Evolutionary conservation across 2,329 filamentous ascomycete species (phyloP).

Genomic region (Cytospora mali): DNA sequence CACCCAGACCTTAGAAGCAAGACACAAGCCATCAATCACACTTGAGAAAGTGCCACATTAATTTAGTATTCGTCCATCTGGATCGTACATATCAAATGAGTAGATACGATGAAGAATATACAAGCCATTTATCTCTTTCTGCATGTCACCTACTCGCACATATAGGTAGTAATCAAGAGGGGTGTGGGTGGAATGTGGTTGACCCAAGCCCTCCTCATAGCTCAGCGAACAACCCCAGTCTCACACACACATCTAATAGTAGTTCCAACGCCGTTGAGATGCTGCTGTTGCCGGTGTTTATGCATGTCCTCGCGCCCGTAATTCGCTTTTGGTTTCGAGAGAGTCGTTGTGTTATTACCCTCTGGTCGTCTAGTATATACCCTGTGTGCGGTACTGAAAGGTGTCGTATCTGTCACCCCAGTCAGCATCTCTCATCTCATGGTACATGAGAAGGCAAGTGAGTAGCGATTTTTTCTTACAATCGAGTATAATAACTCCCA

Average conservation of each 20-base stretch:
- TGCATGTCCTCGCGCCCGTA: slow-evolving; percentile 8
- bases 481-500: slow-evolving; percentile 83
- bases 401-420: slow-evolving; percentile 67
- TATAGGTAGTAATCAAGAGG: not conserved
- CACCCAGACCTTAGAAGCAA: no score
- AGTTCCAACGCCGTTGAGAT: slow-evolving; percentile 25
- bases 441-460: no score
- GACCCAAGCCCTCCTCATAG: not conserved
- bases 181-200: not conserved
- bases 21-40: no score
- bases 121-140: not conserved
- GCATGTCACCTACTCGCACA: not conserved
- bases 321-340: slow-evolving; percentile 2
- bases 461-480: slow-evolving; percentile 55
- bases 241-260: not conserved
- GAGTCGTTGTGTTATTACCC: slow-evolving; percentile 17
- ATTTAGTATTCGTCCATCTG: not conserved
- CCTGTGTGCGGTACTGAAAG: slow-evolving; percentile 86
- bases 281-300: slow-evolving; percentile 13
- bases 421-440: slow-evolving; percentile 12
- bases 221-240: not conserved
- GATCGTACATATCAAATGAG: not conserved
- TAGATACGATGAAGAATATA: slow-evolving; percentile 2
- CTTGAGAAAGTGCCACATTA: not conserved
- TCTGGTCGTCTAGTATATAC: slow-evolving; percentile 68